Conservation (phyloP, 768 basidiomycete genomes). For the Mycena leptocephala region DNA sequence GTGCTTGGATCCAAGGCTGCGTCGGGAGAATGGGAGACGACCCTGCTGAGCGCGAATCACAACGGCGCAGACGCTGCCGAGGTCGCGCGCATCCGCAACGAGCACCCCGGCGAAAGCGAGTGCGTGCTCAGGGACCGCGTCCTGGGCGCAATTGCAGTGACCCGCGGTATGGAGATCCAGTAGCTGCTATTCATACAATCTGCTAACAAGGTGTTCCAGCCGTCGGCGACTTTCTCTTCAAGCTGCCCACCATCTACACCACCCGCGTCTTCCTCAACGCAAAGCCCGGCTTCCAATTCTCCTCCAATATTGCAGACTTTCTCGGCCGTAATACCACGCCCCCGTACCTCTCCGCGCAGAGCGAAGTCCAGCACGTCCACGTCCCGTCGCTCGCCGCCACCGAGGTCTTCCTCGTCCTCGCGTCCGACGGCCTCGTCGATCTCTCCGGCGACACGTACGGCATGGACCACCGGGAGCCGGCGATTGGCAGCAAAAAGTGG, state of each 20-base stretch:
- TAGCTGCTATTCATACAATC: not conserved
- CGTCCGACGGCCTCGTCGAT: slow-evolving; percentile 69
- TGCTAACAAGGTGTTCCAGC: slow-evolving; percentile 49
- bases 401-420: slow-evolving; percentile 61
- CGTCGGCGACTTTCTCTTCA: slow-evolving; percentile 70
- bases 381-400: slow-evolving; percentile 42
- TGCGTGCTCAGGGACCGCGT: slow-evolving; percentile 63
- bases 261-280: slow-evolving; percentile 62
- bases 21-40: slow-evolving; percentile 55
- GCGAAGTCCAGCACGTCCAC: slow-evolving; percentile 61
- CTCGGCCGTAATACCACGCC: slow-evolving; percentile 65
- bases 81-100: slow-evolving; percentile 54
- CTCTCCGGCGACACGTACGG: slow-evolving; percentile 54
- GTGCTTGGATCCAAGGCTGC: slow-evolving; percentile 58
- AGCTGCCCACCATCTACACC: slow-evolving; percentile 66
- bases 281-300: slow-evolving; percentile 53
- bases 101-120: slow-evolving; percentile 66
- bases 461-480: slow-evolving; percentile 46
- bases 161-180: slow-evolving; percentile 59
- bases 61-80: slow-evolving; percentile 65
- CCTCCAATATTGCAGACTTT: slow-evolving; percentile 57
- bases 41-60: slow-evolving; percentile 64
- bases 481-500: slow-evolving; percentile 51
- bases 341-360: slow-evolving; percentile 65
- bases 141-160: slow-evolving; percentile 71